phyloP scores from a whole-genome alignment of 2,329 filamentous ascomycete species.

The Talaromyces rugulosus region DNA sequence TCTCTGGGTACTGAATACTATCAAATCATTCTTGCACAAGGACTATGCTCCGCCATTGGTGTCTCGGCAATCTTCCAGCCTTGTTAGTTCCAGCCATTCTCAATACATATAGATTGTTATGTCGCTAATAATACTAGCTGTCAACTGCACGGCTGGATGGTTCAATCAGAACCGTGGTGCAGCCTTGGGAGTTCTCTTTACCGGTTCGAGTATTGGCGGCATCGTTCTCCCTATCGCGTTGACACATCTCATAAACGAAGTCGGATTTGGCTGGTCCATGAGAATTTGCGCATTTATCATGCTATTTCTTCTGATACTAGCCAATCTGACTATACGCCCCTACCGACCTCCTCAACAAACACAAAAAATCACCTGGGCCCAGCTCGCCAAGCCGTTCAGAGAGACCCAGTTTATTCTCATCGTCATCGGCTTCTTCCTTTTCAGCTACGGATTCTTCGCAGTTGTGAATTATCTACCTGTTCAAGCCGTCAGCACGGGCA shows the following conservation, averaged over 20 bases:
- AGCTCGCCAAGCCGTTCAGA: conserved; percentile 21
- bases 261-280: conserved; percentile 50
- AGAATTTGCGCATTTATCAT: conserved; percentile 49
- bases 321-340: conserved; percentile 23
- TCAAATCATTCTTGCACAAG: conserved; percentile 47
- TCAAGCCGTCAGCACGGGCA: conserved; percentile 20
- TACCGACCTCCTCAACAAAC: conserved; percentile 18
- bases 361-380: conserved; percentile 16
- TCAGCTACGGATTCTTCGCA: conserved; percentile 23
- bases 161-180: conserved; percentile 45
- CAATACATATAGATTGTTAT: conserved; percentile 34
- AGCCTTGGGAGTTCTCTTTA: conserved; percentile 43
- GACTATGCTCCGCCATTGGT: neutral
- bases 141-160: conserved; percentile 43
- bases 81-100: conserved; percentile 1
- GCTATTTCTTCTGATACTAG: conserved; percentile 40
- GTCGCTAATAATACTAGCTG: conserved; percentile 41
- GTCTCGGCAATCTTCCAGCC: neutral
- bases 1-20: conserved; percentile 46
- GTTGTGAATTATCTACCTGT: conserved; percentile 28
- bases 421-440: conserved; percentile 18
- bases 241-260: conserved; percentile 45
- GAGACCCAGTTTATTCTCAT: conserved; percentile 18
- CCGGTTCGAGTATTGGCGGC: conserved; percentile 49
- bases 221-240: conserved; percentile 47